Percentiles rank a stretch among this genome's conserved stretches.
phyloP scores from a whole-genome alignment of 805 yeast genomes.

The Ogataea populi-albae region DNA sequence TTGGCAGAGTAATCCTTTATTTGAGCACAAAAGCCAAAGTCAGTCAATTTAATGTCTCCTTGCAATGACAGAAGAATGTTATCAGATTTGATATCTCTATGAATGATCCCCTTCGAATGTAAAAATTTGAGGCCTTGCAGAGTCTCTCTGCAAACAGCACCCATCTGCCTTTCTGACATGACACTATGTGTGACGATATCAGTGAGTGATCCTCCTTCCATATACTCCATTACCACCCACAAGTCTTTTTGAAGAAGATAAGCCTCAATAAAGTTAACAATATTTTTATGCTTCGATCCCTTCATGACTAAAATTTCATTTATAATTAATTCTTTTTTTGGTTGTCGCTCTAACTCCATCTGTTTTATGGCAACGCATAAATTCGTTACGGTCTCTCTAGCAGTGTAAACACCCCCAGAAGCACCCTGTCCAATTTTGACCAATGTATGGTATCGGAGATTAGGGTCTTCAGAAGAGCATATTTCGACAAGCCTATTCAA shows the following conservation, averaged over 20 bases:
- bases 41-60: constrained; percentile 92
- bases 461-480: constrained; percentile 85
- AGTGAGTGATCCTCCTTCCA: constrained; percentile 97
- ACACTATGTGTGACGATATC: constrained; percentile 88
- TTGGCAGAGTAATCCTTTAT: constrained; percentile 69
- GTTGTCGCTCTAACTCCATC: constrained; percentile 92
- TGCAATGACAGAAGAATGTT: constrained; percentile 77
- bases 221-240: constrained; percentile 98
- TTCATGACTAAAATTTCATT: constrained; percentile 96
- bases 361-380: constrained; percentile 89
- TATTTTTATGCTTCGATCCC: constrained; percentile 83
- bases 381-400: constrained; percentile 56
- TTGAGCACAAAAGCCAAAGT: constrained; percentile 73
- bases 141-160: constrained; percentile 91
- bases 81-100: constrained; percentile 94
- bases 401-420: constrained; percentile 94
- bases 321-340: constrained; percentile 90
- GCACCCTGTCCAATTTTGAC: constrained; percentile 97
- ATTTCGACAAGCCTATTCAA: constrained; percentile 68
- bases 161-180: constrained; percentile 92
- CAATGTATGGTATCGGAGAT: constrained; percentile 60
- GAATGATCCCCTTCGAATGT: constrained; percentile 90
- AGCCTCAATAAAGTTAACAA: constrained; percentile 90
- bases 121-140: constrained; percentile 80
- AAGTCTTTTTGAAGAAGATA: constrained; percentile 73